These are phyloP conservation scores for Xylariaceae sp. DNA, from an alignment of 2,329 filamentous ascomycete species.

Conservation along the genomic window DNA sequence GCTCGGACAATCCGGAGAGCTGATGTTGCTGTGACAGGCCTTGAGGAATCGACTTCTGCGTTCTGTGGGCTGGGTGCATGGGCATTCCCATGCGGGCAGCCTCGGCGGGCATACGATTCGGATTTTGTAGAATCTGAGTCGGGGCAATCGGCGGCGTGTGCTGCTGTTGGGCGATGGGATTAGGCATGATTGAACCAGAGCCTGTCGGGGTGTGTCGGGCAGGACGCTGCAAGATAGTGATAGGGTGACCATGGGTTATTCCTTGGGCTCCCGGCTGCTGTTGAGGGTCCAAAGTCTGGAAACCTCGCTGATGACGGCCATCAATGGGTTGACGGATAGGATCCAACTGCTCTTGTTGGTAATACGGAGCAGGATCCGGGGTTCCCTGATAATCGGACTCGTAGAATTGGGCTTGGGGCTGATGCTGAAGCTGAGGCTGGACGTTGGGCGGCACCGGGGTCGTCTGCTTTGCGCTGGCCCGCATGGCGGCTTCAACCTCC, in stretches of 20 bases:
- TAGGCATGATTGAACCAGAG: slow-evolving; percentile 29
- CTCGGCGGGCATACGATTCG: slow-evolving; percentile 57
- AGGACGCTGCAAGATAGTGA: slow-evolving; percentile 53
- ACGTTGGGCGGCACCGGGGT: slow-evolving; percentile 32
- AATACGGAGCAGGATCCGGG: slow-evolving; percentile 26
- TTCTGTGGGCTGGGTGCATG: slow-evolving; percentile 35
- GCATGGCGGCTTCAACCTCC: slow-evolving; percentile 93
- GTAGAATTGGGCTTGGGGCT: slow-evolving; percentile 27
- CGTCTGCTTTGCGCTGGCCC: slow-evolving; percentile 55
- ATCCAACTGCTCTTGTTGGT: slow-evolving; percentile 28
- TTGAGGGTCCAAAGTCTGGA: slow-evolving; percentile 24
- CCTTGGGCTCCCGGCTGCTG: slow-evolving; percentile 29
- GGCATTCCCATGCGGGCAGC: slow-evolving; percentile 34
- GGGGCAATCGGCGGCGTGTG: slow-evolving; percentile 44
- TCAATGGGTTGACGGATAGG: slow-evolving; percentile 29
- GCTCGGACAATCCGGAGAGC: slow-evolving; percentile 70
- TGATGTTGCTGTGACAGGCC: slow-evolving; percentile 61
- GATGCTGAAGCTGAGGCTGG: slow-evolving; percentile 27
- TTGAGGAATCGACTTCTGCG: slow-evolving; percentile 54
- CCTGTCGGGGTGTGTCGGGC: slow-evolving; percentile 37
- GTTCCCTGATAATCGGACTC: slow-evolving; percentile 20
- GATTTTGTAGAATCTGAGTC: slow-evolving; percentile 75
- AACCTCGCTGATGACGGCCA: slow-evolving; percentile 25
- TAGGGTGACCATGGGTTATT: slow-evolving; percentile 42
- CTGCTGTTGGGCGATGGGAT: slow-evolving; percentile 33